These are phyloP conservation scores for Passalora sequoiae DNA, from an alignment of 2,329 filamentous ascomycete genomes.

Conservation along the genomic window DNA sequence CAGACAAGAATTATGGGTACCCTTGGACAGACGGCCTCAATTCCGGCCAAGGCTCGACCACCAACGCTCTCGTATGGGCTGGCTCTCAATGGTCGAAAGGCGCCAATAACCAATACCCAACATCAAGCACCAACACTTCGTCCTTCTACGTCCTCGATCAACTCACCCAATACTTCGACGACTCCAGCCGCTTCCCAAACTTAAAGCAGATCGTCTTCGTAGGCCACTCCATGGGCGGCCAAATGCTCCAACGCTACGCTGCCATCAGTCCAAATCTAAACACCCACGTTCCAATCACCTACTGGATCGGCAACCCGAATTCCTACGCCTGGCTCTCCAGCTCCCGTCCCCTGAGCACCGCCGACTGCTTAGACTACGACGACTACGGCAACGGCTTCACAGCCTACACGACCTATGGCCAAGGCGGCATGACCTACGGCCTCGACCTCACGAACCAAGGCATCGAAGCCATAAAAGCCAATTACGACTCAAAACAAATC, in stretches of 20 bases:
- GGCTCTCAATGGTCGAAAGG: constrained; percentile 33
- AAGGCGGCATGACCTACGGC: constrained; percentile 23
- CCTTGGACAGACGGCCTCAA: constrained; percentile 29
- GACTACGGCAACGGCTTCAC: constrained; percentile 31
- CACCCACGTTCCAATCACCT: constrained; percentile 26
- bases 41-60: constrained; percentile 27
- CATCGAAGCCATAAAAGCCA: constrained; percentile 25
- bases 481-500: constrained; percentile 31
- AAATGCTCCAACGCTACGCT: constrained; percentile 34
- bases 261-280: constrained; percentile 25
- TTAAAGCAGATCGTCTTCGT: constrained; percentile 35
- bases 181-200: constrained; percentile 31
- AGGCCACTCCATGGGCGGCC: constrained; percentile 34
- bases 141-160: constrained; percentile 33
- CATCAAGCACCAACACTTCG: constrained; percentile 19
- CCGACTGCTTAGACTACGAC: constrained; percentile 30
- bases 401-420: constrained; percentile 26
- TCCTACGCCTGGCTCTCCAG: constrained; percentile 32
- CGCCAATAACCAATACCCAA: constrained; percentile 33
- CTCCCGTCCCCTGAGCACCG: constrained; percentile 27
- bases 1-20: constrained; percentile 32
- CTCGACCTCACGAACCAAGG: constrained; percentile 26
- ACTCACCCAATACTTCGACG: constrained; percentile 31
- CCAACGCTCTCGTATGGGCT: constrained; percentile 33
- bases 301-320: constrained; percentile 35